Evolutionary conservation across 164 flowering plant species (phyloP).

Genomic region (Umbellularia californica): DNA sequence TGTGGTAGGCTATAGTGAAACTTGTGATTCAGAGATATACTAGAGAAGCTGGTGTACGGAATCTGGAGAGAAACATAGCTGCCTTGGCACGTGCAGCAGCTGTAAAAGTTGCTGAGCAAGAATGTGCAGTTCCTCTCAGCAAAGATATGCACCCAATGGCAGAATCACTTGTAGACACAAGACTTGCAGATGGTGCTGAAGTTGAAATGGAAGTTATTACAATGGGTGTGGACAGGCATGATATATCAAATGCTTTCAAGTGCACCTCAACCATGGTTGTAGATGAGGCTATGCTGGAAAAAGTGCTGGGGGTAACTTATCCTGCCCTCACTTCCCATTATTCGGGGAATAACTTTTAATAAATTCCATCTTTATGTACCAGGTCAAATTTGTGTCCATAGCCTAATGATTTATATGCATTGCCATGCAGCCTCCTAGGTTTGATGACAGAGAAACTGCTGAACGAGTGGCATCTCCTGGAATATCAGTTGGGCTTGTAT

Average conservation of each 20-base stretch:
- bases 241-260: constrained; percentile 69
- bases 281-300: constrained; percentile 90
- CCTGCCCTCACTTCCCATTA: neutral
- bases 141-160: constrained; percentile 68
- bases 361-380: neutral
- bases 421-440: constrained; percentile 84
- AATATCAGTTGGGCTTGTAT: constrained; percentile 89
- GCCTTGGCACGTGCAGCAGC: constrained; percentile 99
- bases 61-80: constrained; percentile 89
- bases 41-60: constrained; percentile 97
- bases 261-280: constrained; percentile 65
- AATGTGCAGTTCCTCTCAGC: constrained; percentile 51
- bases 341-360: neutral
- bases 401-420: neutral
- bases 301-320: constrained; percentile 81
- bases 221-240: constrained; percentile 69
- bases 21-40: constrained; percentile 90
- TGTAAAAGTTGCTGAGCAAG: constrained; percentile 89
- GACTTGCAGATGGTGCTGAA: constrained; percentile 86
- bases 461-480: constrained; percentile 94
- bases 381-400: neutral
- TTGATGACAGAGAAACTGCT: constrained; percentile 89
- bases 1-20: constrained; percentile 72
- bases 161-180: constrained; percentile 70
- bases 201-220: constrained; percentile 98